Conservation (phyloP, 31 red algal genomes). For the Asparagopsis taxiformis region DNA sequence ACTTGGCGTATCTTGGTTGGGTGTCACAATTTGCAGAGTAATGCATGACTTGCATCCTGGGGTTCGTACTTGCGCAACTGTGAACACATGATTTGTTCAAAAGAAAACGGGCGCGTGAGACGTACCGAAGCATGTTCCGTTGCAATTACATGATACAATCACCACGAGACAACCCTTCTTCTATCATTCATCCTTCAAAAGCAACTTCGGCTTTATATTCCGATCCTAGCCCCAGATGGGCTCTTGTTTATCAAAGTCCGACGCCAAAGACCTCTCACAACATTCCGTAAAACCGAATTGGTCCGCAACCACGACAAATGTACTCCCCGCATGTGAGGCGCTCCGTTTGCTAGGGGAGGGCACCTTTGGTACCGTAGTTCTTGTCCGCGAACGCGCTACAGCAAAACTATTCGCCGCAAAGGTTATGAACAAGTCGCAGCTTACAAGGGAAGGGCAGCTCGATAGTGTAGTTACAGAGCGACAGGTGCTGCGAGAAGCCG, state of each 20-base stretch:
- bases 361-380: slow-evolving; percentile 85
- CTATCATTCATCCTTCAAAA: too few species aligned
- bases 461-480: slow-evolving; percentile 75
- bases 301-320: slow-evolving; percentile 19
- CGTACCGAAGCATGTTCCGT: too few species aligned
- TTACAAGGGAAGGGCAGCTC: slow-evolving; percentile 44
- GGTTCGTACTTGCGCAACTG: too few species aligned
- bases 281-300: slow-evolving; percentile 17
- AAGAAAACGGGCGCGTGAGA: too few species aligned
- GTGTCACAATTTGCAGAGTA: too few species aligned
- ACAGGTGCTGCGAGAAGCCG: slow-evolving; percentile 75
- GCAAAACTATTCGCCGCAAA: slow-evolving; percentile 80
- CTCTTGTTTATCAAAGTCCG: slow-evolving; percentile 17
- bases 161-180: too few species aligned
- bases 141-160: too few species aligned
- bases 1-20: too few species aligned
- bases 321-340: slow-evolving; percentile 71
- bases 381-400: slow-evolving; percentile 81
- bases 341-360: slow-evolving; percentile 84
- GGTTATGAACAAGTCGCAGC: slow-evolving; percentile 82
- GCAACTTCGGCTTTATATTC: too few species aligned
- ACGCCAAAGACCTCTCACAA: slow-evolving; percentile 12
- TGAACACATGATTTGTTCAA: too few species aligned
- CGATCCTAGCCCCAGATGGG: slow-evolving; percentile 24
- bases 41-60: too few species aligned